A percentile compares a stretch with the other conserved stretches of the same genome.
phyloP scores from a whole-genome alignment of 306 rosid genomes.

The Prosopis cineraria region DNA sequence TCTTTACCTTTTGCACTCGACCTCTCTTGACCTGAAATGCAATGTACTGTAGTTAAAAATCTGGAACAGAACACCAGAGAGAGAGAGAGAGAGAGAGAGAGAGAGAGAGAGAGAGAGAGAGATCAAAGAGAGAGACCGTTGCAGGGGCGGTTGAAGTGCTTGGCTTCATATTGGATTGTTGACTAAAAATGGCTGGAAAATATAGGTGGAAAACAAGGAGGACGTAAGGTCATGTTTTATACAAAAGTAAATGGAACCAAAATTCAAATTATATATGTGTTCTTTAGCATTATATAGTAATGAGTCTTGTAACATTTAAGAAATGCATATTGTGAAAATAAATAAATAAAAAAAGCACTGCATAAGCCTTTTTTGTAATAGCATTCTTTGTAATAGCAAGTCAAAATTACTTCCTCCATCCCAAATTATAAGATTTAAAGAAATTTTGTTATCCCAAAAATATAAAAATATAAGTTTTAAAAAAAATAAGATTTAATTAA shows the following conservation, averaged over 20 bases:
- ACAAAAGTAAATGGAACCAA: background rate
- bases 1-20: background rate
- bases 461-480: no score
- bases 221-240: background rate
- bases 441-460: no score
- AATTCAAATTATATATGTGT: background rate
- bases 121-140: slow-evolving; percentile 7
- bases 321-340: no score
- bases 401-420: no score
- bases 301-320: no score
- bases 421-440: no score
- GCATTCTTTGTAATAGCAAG: no score
- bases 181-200: background rate
- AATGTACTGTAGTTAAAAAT: background rate
- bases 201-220: background rate
- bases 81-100: background rate
- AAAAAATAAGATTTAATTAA: no score
- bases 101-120: background rate
- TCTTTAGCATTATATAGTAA: no score
- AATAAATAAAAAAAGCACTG: no score
- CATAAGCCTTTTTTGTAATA: no score
- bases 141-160: background rate
- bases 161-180: background rate
- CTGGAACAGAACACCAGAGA: background rate
- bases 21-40: background rate